Conservation (phyloP, 805 yeast species). For the Nakazawaea holstii region DNA sequence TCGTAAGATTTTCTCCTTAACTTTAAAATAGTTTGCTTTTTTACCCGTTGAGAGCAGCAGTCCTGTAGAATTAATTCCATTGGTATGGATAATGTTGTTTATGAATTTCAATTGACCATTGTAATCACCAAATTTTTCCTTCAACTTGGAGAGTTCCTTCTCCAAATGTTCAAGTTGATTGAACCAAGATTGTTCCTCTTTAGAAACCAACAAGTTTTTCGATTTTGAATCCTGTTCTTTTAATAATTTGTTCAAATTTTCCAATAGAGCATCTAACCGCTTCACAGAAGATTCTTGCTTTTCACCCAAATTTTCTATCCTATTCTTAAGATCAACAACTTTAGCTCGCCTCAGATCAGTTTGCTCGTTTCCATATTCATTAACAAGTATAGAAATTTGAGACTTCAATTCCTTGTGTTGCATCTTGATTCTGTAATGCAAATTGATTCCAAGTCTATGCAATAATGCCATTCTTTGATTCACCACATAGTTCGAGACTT, state of each 20-base stretch:
- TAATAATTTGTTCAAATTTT: conserved; percentile 27
- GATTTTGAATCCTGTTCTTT: conserved; percentile 16
- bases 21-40: background rate
- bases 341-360: conserved; percentile 10
- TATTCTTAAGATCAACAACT: background rate
- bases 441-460: conserved; percentile 27
- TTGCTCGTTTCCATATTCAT: conserved; percentile 18
- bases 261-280: conserved; percentile 14
- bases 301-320: conserved; percentile 9
- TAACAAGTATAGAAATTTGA: conserved; percentile 27
- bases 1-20: conserved; percentile 23
- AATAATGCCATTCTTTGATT: conserved; percentile 8
- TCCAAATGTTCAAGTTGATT: conserved; percentile 32
- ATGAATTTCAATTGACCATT: conserved; percentile 24
- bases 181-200: conserved; percentile 40
- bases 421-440: conserved; percentile 29
- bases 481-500: background rate
- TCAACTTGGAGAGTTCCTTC: conserved; percentile 24
- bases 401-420: conserved; percentile 37
- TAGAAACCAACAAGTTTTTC: conserved; percentile 27
- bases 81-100: conserved; percentile 19
- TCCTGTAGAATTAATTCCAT: background rate
- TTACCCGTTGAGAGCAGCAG: background rate
- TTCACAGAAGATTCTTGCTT: conserved; percentile 1
- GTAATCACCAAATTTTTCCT: conserved; percentile 20